Evolutionary conservation across 805 yeast species (phyloP), one percentile per base, ranked within the genome.

Genomic region (Alloascoidea africana): DNA sequence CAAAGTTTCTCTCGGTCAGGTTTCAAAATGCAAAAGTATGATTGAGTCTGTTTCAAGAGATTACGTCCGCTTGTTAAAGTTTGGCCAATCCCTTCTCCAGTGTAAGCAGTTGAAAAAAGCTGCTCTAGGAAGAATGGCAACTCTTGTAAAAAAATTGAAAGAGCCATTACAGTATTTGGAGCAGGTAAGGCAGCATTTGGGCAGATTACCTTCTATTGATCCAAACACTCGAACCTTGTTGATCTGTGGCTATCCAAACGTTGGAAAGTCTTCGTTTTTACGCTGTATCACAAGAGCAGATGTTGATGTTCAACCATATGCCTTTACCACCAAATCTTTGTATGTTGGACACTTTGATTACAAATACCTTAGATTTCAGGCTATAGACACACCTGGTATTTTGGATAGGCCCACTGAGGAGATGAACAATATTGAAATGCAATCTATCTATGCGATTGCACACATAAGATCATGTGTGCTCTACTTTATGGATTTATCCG

Each of bases 381-480:
- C 97, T 40, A 91, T 91, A 55, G 99, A 91, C 62, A 91, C 98
- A 30, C 98, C 99, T 23, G 99, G 99, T 67, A 87, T 91, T 52
- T 68, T 91, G 58, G 99, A 91, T 62, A 77, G 97, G 60, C 98
- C 98, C 42, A 86, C 96, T 34, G 99, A 91, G 62, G 98, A 91
- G 58, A 91, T 91, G 99, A 91, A 91, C 68, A 91, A 91, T 63
- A 91, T 91, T 60, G 99, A 91, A 67, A 91, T 91, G 98, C 99
- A 91, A 66, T 82, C 94, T 37, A 91, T 91, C 54, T 91, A 91
- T 54, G 98, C 98, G 44, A 86, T 91, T 68, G 98, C 98, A 23
- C 98, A 91, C 62, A 73, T 91, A 60, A 76, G 97, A 58, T 87
- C 97, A 18, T 84, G 96, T 59, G 95, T 91, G 34, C 63, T 91